These are phyloP conservation scores for Termitomyces sp. DNA, from an alignment of 768 basidiomycete genomes.

Conservation along the genomic window DNA sequence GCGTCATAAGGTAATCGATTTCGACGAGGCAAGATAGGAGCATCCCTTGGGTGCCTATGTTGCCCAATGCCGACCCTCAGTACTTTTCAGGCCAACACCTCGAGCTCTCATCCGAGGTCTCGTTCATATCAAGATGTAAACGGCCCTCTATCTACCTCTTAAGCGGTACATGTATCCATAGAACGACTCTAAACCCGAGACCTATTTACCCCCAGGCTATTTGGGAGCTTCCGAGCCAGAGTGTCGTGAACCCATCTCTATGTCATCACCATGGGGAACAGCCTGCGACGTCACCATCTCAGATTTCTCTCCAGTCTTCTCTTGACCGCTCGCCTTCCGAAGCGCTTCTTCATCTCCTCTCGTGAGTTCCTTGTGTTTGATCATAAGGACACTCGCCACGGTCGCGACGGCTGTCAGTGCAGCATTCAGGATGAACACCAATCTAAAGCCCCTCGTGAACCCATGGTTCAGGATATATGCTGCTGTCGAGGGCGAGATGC, in stretches of 20 bases:
- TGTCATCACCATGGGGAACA: not conserved
- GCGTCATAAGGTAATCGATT: not conserved
- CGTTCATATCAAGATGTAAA: no score
- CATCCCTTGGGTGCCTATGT: not conserved
- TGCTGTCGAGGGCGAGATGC: conserved; percentile 34
- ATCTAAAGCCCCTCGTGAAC: conserved; percentile 54
- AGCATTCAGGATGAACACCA: conserved; percentile 61
- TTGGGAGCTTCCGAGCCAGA: not conserved
- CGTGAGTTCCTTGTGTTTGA: conserved; percentile 57
- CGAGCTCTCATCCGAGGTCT: not conserved
- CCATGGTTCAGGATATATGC: conserved; percentile 41
- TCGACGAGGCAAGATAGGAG: not conserved
- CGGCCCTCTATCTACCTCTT: not conserved
- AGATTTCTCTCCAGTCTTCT: not conserved
- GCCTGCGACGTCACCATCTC: not conserved
- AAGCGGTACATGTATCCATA: not conserved
- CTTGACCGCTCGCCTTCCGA: conserved; percentile 21
- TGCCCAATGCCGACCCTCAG: not conserved
- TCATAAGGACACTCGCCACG: conserved; percentile 54
- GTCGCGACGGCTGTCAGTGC: conserved; percentile 50
- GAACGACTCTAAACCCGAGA: not conserved
- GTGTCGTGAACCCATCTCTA: not conserved
- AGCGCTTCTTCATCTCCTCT: conserved; percentile 52
- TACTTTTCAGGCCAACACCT: not conserved
- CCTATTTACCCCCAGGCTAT: not conserved